A percentile compares a stretch with the other conserved stretches of the same genome.
phyloP scores from a whole-genome alignment of 352 stramenopile genomes.

The Albugo candida region DNA sequence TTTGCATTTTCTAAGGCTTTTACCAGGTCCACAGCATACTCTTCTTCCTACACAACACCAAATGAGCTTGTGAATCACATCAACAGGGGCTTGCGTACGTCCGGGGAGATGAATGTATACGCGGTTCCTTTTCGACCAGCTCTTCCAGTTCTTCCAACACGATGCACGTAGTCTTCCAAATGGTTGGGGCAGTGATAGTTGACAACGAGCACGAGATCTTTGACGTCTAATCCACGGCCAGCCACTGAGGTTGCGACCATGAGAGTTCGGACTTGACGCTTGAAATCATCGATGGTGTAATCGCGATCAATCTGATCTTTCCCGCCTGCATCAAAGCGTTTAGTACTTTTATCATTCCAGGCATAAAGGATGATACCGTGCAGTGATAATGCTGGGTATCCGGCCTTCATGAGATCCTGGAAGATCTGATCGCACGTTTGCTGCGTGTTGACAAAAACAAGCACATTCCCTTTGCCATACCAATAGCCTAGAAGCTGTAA shows the following conservation, averaged over 20 bases:
- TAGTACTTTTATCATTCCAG: neutral
- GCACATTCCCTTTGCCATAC: slow-evolving; percentile 94
- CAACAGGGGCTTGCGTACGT: slow-evolving; percentile 16
- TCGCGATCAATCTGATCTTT: slow-evolving; percentile 99
- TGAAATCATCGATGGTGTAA: slow-evolving; percentile 98
- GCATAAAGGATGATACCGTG: slow-evolving; percentile 52
- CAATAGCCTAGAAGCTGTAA: slow-evolving; percentile 90
- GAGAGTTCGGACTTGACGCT: slow-evolving; percentile 83
- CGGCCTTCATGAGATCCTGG: slow-evolving; percentile 89
- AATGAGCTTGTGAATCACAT: neutral
- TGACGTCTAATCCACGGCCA: slow-evolving; percentile 95
- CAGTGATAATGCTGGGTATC: slow-evolving; percentile 91
- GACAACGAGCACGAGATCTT: slow-evolving; percentile 95
- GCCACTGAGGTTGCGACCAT: slow-evolving; percentile 94
- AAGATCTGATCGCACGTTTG: slow-evolving; percentile 92
- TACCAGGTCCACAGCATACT: slow-evolving; percentile 94
- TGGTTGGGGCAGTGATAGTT: slow-evolving; percentile 99
- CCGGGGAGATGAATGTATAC: slow-evolving; percentile 97
- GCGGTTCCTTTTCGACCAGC: slow-evolving; percentile 92
- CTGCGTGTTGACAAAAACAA: slow-evolving; percentile 99
- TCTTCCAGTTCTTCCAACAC: slow-evolving; percentile 91
- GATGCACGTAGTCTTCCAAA: slow-evolving; percentile 99
- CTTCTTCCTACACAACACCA: slow-evolving; percentile 67
- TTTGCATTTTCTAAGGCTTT: slow-evolving; percentile 86
- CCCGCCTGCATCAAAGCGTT: slow-evolving; percentile 32